Conservation (phyloP, 2,329 filamentous ascomycete species). For the Clarireedia homoeocarpa region DNA sequence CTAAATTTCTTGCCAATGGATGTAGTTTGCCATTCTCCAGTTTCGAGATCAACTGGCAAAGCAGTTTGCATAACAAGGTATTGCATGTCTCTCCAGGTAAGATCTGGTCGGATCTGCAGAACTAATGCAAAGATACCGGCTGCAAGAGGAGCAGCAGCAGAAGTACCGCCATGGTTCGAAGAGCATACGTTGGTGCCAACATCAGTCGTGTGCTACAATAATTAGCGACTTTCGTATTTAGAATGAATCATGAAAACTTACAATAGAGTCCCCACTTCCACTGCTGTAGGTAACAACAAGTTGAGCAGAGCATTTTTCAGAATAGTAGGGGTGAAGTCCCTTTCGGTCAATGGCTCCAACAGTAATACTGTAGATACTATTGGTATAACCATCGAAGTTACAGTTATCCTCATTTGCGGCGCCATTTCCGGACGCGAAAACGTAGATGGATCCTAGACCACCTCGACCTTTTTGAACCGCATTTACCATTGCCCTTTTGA, state of each 20-base stretch:
- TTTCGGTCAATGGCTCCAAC: conserved; percentile 86
- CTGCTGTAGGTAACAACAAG: conserved; percentile 96
- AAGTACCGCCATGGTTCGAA: conserved; percentile 82
- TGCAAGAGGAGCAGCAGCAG: conserved; percentile 85
- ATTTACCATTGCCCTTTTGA: conserved; percentile 84
- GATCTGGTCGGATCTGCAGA: conserved; percentile 73
- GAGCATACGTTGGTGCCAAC: conserved; percentile 79
- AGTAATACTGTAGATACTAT: conserved; percentile 98
- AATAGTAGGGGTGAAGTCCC: conserved; percentile 90
- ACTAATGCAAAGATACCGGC: conserved; percentile 89
- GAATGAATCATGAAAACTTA: conserved; percentile 31
- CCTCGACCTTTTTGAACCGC: conserved; percentile 80
- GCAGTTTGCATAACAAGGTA: conserved; percentile 83
- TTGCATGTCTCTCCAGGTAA: conserved; percentile 92
- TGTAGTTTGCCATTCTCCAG: conserved; percentile 74
- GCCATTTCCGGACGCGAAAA: conserved; percentile 95
- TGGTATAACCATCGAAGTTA: conserved; percentile 99
- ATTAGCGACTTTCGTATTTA: conserved; percentile 15
- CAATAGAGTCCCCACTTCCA: conserved; percentile 77
- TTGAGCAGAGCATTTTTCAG: conserved; percentile 90
- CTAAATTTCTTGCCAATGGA: conserved; percentile 79
- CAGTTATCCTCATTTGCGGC: conserved; percentile 86
- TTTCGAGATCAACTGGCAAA: conserved; percentile 66
- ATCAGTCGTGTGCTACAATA: conserved; percentile 74
- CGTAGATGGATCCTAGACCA: conserved; percentile 83